Base-by-base conservation (phyloP, 106 monocot species). In the Acorus calamus region DNA sequence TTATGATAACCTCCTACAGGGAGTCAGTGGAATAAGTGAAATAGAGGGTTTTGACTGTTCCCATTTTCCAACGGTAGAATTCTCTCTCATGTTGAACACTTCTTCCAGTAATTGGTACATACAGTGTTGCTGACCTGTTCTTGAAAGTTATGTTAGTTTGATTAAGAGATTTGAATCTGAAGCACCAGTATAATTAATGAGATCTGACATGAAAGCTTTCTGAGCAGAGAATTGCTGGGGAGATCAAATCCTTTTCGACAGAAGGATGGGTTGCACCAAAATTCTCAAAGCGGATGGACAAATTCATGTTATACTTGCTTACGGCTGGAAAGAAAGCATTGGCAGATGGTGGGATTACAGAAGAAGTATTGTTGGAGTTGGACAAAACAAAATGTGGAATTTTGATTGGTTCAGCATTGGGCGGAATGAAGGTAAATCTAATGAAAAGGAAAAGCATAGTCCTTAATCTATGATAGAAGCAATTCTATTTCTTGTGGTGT, bases 341-440 rank as follows among this genome's bases (percentile, higher is more conserved):
- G 46, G 69, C 59, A 68, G 51, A 88, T 73, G 88, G 78, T 48
- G 88, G 84, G 51, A 69, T 88, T 49, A 88, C 88, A 6, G 78
- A 88, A 44, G 84, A 81, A 13, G 48, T 84, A 8, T 76, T 81
- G 78, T 59, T 52, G 65, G 65, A 74, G 47, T 57, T 88, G 44
- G 88, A 88, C 55, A 84, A 88, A 68, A 73, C 81, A 42, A 81
- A 69, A 56, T 88, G 84, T 70, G 88, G 88, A 42, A 78, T 88
- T 57, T 78, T 88, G 41, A 84, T 88, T 47, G 88, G 88, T 14
- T 88, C 88, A 73, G 84, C 78, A 44, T 84, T 88, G 88, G 88
- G 88, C 13, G 88, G 88, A 13, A 88, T 88, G 88, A 84, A 88
- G 81, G 84, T 88, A 60, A 28, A 28, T 28, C 28, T 28, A 28